Evolutionary conservation across 176 grass and related monocot genomes (phyloP).

Genomic region (Carex pumila): DNA sequence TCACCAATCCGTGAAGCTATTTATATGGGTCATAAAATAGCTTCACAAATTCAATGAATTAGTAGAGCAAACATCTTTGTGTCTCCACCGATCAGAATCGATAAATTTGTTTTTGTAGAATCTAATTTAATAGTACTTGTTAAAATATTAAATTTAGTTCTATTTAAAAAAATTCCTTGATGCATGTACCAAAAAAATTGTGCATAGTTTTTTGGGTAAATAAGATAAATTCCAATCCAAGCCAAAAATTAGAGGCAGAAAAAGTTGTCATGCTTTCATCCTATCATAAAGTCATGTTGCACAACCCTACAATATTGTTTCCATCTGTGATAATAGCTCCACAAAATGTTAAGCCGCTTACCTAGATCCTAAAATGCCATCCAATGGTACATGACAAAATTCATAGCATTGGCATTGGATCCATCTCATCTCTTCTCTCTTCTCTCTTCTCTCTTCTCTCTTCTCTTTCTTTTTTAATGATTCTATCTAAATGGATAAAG

Average conservation of each 20-base stretch:
- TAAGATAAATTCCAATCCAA: neutral
- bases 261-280: neutral
- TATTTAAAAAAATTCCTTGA: neutral
- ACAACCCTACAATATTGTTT: neutral
- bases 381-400: conserved; percentile 15
- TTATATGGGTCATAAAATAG: too few relatives aligned
- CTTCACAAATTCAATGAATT: too few relatives aligned
- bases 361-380: neutral
- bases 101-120: too few relatives aligned
- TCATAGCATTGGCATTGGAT: neutral
- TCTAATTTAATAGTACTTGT: too few relatives aligned
- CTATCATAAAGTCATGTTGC: neutral
- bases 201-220: neutral
- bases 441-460: neutral
- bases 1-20: too few relatives aligned
- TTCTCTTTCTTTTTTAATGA: neutral
- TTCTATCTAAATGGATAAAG: neutral
- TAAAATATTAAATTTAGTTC: too few relatives aligned
- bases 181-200: neutral
- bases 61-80: too few relatives aligned
- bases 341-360: conserved; percentile 9
- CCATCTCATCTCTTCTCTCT: neutral
- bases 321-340: neutral
- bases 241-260: neutral
- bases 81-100: too few relatives aligned